phyloP scores from a whole-genome alignment of 345 rosid genomes.

The Raphanus sativus region DNA sequence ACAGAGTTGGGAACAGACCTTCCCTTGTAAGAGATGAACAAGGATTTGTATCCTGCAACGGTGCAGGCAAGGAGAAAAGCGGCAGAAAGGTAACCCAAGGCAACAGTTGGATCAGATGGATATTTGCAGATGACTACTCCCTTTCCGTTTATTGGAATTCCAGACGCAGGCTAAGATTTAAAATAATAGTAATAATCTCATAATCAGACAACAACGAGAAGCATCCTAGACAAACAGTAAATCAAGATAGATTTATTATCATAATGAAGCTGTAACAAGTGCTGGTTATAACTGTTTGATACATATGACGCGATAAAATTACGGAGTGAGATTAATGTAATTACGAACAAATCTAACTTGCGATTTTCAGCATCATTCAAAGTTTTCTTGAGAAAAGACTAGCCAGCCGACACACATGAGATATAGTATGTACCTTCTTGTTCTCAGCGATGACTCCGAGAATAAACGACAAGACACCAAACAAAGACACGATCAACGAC shows the following conservation, averaged over 20 bases:
- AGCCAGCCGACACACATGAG: neutral
- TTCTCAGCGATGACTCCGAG: constrained; percentile 77
- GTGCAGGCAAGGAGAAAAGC: constrained; percentile 56
- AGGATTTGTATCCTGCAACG: constrained; percentile 56
- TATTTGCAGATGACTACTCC: constrained; percentile 77
- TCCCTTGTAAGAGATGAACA: constrained; percentile 75
- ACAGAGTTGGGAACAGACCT: constrained; percentile 69
- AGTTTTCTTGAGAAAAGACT: neutral
- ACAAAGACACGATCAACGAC: constrained; percentile 52
- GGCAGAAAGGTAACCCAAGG: constrained; percentile 65
- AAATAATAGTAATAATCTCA: constrained; percentile 11
- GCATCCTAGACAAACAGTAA: neutral
- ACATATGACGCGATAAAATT: neutral
- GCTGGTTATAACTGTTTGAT: constrained; percentile 1
- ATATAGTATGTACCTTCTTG: constrained; percentile 54
- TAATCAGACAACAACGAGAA: neutral
- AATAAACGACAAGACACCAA: constrained; percentile 64
- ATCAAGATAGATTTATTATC: neutral
- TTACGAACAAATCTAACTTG: neutral
- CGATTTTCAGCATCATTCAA: neutral
- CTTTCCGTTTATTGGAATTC: constrained; percentile 60
- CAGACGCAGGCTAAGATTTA: constrained; percentile 57
- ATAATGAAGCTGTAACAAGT: neutral
- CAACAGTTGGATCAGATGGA: constrained; percentile 72
- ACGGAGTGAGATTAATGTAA: neutral